Base-by-base conservation (phyloP, 2,329 filamentous ascomycete genomes). In the Dendrostoma leiphaemia region DNA sequence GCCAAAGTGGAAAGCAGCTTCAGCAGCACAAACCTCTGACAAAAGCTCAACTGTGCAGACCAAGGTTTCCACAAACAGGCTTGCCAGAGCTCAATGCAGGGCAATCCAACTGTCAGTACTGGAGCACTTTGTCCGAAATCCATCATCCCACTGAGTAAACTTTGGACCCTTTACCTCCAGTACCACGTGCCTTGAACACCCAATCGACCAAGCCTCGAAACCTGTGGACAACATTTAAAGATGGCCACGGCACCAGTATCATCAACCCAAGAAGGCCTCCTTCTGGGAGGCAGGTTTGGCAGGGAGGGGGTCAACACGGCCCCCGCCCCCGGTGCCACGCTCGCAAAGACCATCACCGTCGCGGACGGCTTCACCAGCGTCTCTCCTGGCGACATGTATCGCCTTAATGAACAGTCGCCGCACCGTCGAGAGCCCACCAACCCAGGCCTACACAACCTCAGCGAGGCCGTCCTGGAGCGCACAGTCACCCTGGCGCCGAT, bases 301-400 rank as follows among this genome's bases (percentile, higher is more conserved):
- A 32, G 3, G 44, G 29, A 46, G 44, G 44, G 44, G 0, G 19
- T 13, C 4, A 46, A 46, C 13, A 46, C 44, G 1, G 28, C 44
- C 6, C 44, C 44, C 8, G 29, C 44, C n/a, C 44, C 44, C 17
- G 44, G 44, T 32, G 44, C 44, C 6, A 34, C 10, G 10, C 44
- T 46, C 7, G 44, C 44, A 3, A 31, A n/a, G 2, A 46, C 44
- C 9, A 46, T 46, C 19, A 34, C 26, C 44, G 2, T 46, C 17
- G 28, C 29, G 2, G 44, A 46, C 15, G 44, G 44, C n/a, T 46
- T 32, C 28, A 32, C 44, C 26, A 13, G 44, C 28, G 44, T 46
- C 19, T 31, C 31, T 2, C 44, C 50, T 1, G 50, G 37, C 17
- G 43, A 53, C 37, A 57, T 57, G 54, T 53, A 57, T 37, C 50